Percentiles rank a stretch among this genome's conserved stretches.
These are phyloP conservation scores for Nadsonia fulvescens DNA, from an alignment of 805 yeast genomes.

Conservation along the genomic window DNA sequence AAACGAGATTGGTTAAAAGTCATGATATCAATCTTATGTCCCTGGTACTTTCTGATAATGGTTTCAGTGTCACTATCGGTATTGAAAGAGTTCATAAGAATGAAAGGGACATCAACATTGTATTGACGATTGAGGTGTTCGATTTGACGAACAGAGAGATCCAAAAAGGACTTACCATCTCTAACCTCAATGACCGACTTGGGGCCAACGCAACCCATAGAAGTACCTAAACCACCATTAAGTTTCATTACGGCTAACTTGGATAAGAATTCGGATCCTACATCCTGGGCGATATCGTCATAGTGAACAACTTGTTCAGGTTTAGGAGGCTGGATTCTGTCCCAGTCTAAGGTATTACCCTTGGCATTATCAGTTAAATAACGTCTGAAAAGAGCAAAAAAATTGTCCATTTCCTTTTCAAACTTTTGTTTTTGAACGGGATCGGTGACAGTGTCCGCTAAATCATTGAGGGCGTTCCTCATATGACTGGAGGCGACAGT, in stretches of 20 bases:
- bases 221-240: conserved; percentile 97
- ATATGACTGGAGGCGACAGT: conserved; percentile 93
- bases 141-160: conserved; percentile 89
- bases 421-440: conserved; percentile 29
- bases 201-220: conserved; percentile 99
- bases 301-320: conserved; percentile 81
- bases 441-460: conserved; percentile 64
- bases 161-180: conserved; percentile 94
- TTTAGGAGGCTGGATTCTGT: conserved; percentile 79
- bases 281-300: conserved; percentile 27
- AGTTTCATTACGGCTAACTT: conserved; percentile 90
- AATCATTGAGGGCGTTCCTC: conserved; percentile 85
- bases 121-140: conserved; percentile 81
- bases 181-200: conserved; percentile 96
- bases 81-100: conserved; percentile 96
- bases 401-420: conserved; percentile 86
- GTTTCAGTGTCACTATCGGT: conserved; percentile 91
- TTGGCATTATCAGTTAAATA: conserved; percentile 79
- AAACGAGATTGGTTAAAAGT: conserved; percentile 96
- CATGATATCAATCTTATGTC: conserved; percentile 85
- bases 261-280: conserved; percentile 33
- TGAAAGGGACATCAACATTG: conserved; percentile 85
- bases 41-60: conserved; percentile 89
- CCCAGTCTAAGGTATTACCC: conserved; percentile 81
- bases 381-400: conserved; percentile 84